Conservation (phyloP, 108 stramenopile genomes). For the Cyclotella baltica region DNA sequence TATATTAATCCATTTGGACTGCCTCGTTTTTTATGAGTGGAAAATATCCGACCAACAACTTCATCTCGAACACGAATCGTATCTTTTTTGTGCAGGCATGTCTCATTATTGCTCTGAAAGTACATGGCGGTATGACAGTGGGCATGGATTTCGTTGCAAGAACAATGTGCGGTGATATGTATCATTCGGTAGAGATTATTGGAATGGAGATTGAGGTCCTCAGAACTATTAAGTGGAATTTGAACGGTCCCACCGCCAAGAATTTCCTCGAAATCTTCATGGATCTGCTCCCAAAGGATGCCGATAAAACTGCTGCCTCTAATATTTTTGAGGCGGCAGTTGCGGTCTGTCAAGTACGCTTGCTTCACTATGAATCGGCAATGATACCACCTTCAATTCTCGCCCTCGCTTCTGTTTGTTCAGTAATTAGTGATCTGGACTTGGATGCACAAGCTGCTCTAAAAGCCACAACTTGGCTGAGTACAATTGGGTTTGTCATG, state of each 20-base stretch:
- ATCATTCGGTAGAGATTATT: neutral
- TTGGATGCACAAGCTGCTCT: neutral
- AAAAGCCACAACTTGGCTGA: neutral
- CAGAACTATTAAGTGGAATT: neutral
- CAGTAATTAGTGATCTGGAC: neutral
- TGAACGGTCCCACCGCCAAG: neutral
- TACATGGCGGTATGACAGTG: neutral
- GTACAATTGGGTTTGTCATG: neutral
- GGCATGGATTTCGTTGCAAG: neutral
- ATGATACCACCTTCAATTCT: neutral
- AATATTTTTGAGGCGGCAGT: neutral
- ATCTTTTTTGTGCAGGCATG: no score
- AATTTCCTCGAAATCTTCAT: neutral
- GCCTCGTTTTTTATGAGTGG: neutral
- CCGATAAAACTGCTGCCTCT: neutral
- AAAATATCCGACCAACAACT: neutral
- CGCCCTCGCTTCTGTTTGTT: neutral
- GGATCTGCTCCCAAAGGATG: neutral
- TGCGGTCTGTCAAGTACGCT: neutral
- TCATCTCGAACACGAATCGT: no score
- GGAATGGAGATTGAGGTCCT: neutral
- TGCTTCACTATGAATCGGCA: neutral
- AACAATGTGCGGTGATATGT: neutral
- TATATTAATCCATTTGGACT: neutral
- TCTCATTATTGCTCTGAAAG: neutral